Evolutionary conservation across 805 yeast species (phyloP).

Genomic region (Kuraishia capsulata): DNA sequence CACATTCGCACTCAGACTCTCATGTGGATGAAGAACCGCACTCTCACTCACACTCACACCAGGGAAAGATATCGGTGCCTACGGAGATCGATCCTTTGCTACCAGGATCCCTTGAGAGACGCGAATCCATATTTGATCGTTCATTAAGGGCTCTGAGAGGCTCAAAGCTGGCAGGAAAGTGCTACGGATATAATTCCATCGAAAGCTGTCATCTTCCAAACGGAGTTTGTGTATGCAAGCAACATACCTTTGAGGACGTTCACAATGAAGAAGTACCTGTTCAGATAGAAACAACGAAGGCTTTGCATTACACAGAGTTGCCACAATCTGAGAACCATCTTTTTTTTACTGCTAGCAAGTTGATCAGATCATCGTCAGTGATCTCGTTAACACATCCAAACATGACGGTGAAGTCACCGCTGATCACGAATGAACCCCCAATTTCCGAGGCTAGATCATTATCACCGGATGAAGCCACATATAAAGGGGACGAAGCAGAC

Average conservation of each 20-base stretch:
- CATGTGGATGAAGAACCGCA: constrained; percentile 6
- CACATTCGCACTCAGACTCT: constrained; percentile 1
- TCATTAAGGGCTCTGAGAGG: constrained; percentile 1
- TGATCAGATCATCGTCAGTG: constrained; percentile 15
- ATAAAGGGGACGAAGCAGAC: constrained; percentile 6
- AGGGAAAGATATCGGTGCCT: neutral
- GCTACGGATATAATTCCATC: constrained; percentile 17
- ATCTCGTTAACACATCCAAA: constrained; percentile 18
- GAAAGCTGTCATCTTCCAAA: constrained; percentile 6
- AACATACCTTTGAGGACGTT: neutral
- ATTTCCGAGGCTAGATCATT: neutral
- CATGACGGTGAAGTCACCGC: constrained; percentile 21
- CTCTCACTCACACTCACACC: constrained; percentile 9
- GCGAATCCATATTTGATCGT: constrained; percentile 3
- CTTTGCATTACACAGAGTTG: constrained; percentile 21
- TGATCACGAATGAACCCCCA: constrained; percentile 10
- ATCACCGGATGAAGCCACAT: constrained; percentile 1
- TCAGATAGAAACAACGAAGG: neutral
- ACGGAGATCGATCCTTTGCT: neutral
- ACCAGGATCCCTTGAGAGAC: neutral
- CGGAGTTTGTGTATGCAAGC: no score
- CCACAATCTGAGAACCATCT: constrained; percentile 24
- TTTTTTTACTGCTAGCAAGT: constrained; percentile 16
- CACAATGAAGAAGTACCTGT: neutral
- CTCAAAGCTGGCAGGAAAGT: constrained; percentile 8